phyloP scores from a whole-genome alignment of 495 filamentous ascomycete genomes.

The Xylaria bambusicola region DNA sequence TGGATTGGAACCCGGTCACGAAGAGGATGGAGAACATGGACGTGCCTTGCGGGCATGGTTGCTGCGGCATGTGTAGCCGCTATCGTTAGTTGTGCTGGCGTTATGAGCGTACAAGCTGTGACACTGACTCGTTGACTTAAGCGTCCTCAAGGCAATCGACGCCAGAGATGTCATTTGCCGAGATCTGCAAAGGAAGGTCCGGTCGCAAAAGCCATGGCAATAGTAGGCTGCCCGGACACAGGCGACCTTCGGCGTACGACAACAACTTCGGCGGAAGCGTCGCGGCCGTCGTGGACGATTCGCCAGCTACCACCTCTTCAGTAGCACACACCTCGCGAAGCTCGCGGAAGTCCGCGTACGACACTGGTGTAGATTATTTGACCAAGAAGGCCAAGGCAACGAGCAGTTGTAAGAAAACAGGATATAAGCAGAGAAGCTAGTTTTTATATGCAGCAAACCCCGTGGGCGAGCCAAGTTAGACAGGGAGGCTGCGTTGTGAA shows the following conservation, averaged over 20 bases:
- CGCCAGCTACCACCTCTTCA: slow-evolving; percentile 16
- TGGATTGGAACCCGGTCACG: slow-evolving; percentile 40
- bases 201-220: slow-evolving; percentile 28
- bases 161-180: slow-evolving; percentile 32
- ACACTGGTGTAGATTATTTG: slow-evolving; percentile 26
- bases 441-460: slow-evolving; percentile 16
- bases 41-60: slow-evolving; percentile 43
- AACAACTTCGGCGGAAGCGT: slow-evolving; percentile 25
- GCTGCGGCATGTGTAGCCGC: slow-evolving; percentile 42
- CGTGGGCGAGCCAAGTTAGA: too few relatives aligned
- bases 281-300: slow-evolving; percentile 25
- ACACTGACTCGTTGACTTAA: slow-evolving; percentile 10
- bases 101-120: neutral
- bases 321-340: slow-evolving; percentile 21
- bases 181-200: slow-evolving; percentile 31
- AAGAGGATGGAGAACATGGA: slow-evolving; percentile 37
- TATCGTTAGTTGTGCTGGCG: slow-evolving; percentile 12
- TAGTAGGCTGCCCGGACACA: slow-evolving; percentile 23
- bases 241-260: slow-evolving; percentile 28
- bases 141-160: slow-evolving; percentile 26
- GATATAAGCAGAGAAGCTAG: slow-evolving; percentile 30
- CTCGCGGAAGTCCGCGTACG: slow-evolving; percentile 27
- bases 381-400: slow-evolving; percentile 31
- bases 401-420: slow-evolving; percentile 34
- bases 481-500: neutral